phyloP scores from a whole-genome alignment of 352 stramenopile species.

The Globisporangium nunn region DNA sequence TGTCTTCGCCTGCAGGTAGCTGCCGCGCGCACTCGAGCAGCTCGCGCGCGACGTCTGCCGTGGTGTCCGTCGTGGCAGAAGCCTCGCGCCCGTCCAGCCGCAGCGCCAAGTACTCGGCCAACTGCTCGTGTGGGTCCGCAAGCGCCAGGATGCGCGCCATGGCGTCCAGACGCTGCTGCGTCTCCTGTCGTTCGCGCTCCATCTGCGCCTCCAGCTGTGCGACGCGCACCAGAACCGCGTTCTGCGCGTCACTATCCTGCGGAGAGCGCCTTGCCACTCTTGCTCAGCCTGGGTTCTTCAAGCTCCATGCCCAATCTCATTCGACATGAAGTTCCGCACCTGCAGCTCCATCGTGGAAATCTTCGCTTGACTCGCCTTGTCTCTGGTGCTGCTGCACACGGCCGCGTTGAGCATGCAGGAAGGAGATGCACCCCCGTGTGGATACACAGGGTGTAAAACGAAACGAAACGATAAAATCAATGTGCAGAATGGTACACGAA shows the following conservation, averaged over 20 bases:
- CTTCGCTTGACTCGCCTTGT: too few species aligned
- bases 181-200: constrained; percentile 21
- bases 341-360: too few species aligned
- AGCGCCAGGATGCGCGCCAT: constrained; percentile 56
- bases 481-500: too few species aligned
- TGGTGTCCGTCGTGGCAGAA: background rate
- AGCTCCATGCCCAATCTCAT: too few species aligned
- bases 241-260: background rate
- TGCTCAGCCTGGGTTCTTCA: too few species aligned
- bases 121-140: constrained; percentile 46
- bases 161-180: constrained; percentile 37
- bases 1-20: constrained; percentile 37
- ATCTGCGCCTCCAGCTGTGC: constrained; percentile 31
- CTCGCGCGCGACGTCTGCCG: constrained; percentile 31
- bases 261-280: too few species aligned
- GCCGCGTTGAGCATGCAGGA: too few species aligned
- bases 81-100: constrained; percentile 30
- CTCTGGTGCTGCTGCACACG: too few species aligned
- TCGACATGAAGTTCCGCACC: too few species aligned
- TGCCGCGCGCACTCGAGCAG: constrained; percentile 43
- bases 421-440: too few species aligned
- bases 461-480: too few species aligned
- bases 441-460: too few species aligned
- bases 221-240: constrained; percentile 30
- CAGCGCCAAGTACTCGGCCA: constrained; percentile 53